phyloP scores from a whole-genome alignment of 129 eudicot species.

The Sambucus nigra region DNA sequence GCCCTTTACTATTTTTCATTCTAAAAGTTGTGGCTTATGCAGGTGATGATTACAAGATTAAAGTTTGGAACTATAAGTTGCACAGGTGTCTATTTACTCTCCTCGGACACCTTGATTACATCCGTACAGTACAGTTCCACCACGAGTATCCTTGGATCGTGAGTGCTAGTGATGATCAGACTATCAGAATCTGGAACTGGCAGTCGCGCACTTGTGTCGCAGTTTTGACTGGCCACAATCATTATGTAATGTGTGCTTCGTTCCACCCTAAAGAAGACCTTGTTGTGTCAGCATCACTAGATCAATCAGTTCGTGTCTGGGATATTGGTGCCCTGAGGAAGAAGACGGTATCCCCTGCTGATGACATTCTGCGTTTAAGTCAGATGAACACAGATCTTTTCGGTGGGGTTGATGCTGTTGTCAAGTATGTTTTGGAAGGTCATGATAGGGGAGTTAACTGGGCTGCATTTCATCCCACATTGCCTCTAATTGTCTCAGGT shows the following conservation, averaged over 20 bases:
- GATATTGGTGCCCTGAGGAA: constrained; percentile 43
- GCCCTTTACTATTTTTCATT: too few species aligned
- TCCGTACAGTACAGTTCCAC: constrained; percentile 50
- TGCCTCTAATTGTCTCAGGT: constrained; percentile 45
- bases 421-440: constrained; percentile 48
- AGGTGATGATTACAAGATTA: constrained; percentile 57
- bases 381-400: constrained; percentile 43
- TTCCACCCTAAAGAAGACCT: constrained; percentile 52
- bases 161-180: constrained; percentile 53
- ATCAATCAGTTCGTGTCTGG: constrained; percentile 49
- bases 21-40: constrained; percentile 7
- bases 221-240: constrained; percentile 49
- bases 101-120: constrained; percentile 50
- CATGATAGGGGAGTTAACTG: constrained; percentile 50
- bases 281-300: constrained; percentile 45
- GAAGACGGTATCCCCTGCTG: constrained; percentile 30
- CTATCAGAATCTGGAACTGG: constrained; percentile 50
- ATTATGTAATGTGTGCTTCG: constrained; percentile 47
- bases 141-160: constrained; percentile 49
- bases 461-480: constrained; percentile 48
- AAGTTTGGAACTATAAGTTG: constrained; percentile 51
- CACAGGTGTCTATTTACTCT: constrained; percentile 47
- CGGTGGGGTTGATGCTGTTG: constrained; percentile 52
- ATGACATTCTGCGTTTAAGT: constrained; percentile 33
- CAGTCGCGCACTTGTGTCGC: constrained; percentile 43